Percentiles rank a stretch among this genome's conserved stretches.
Evolutionary conservation across 805 yeast genomes (phyloP).

Genomic region (Kregervanrija fluxuum): DNA sequence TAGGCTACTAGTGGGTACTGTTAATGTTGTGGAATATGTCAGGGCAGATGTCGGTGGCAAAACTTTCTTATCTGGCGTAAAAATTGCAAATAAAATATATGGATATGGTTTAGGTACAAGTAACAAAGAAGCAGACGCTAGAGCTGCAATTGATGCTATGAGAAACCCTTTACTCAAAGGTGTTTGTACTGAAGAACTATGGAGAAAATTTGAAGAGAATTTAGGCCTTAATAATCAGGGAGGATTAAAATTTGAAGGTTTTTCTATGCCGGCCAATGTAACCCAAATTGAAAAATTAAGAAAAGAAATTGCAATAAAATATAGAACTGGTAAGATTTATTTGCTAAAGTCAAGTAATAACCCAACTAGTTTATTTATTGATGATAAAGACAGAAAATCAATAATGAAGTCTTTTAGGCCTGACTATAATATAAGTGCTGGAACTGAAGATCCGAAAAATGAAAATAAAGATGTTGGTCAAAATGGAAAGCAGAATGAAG

Average conservation of each 20-base stretch:
- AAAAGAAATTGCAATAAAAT: slow-evolving; percentile 7
- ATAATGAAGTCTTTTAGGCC: too few species aligned
- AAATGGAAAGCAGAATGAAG: background rate
- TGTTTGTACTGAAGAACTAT: slow-evolving; percentile 8
- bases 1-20: slow-evolving; percentile 43
- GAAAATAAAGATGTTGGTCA: slow-evolving; percentile 1
- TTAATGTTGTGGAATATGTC: slow-evolving; percentile 46
- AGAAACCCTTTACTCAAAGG: slow-evolving; percentile 9
- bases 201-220: slow-evolving; percentile 9
- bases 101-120: slow-evolving; percentile 68
- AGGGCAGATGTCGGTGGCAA: slow-evolving; percentile 22
- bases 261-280: background rate
- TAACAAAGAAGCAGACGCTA: slow-evolving; percentile 66
- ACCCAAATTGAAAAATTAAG: slow-evolving; percentile 4
- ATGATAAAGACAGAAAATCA: slow-evolving; percentile 2
- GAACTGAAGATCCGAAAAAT: slow-evolving; percentile 2
- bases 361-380: slow-evolving; percentile 4
- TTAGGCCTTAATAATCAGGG: slow-evolving; percentile 9
- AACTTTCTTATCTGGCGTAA: slow-evolving; percentile 42
- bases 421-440: background rate
- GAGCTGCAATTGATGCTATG: slow-evolving; percentile 74
- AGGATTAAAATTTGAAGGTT: slow-evolving; percentile 9
- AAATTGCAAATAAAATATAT: slow-evolving; percentile 52
- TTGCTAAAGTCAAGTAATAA: slow-evolving; percentile 10
- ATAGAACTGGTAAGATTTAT: slow-evolving; percentile 6